Base-by-base conservation (phyloP, 2,329 filamentous ascomycete species). In the Claviceps fusiformis region DNA sequence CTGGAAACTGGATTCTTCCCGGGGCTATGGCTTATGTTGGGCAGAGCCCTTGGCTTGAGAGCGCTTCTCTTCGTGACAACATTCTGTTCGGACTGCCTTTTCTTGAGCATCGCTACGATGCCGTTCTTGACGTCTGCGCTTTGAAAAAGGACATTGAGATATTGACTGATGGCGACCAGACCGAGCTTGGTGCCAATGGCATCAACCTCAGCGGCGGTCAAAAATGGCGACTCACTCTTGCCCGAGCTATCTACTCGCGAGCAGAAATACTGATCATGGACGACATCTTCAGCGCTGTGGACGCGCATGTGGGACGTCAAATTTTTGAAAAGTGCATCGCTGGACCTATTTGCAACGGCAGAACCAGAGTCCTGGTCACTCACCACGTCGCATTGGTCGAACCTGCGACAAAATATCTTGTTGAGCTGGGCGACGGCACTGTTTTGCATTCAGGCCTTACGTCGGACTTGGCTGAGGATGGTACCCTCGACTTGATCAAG, bases 31-130 rank as follows among this genome's bases (percentile, higher is more conserved):
- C 87, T 0, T 92, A 84, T 61, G 85, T 91, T 39, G 81, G 85
- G 1, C 87, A 91, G 64, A 89, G 86, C 8, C 87, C 88, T 0
- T 93, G 87, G 88, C 87, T 93, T 51, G 87, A 92, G 64, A 92
- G 91, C 61, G 86, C 85, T 0, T 86, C 82, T 6, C 83, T 95
- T 58, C 82, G 79, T 55, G 83, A 89, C 48, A 95, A 93, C 61
- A 86, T 93, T 52, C 67, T 89, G 0, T 93, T 92, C 58, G 87
- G 87, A 0, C 71, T 91, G 2, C 87, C 87, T 0, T 79, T 77
- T 35, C 79, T 89, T 54, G 72, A 82, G 56, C 72, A 76, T n/a
- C 80, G 89, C 44, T 93, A 92, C 64, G 71, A 75, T 1, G 80
- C 83, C 61, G 87, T 89, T 0, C 68, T 91, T 8, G 76, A 81